A percentile compares a stretch with the other conserved stretches of the same genome.
These are phyloP conservation scores for Xylariomycetidae sp. DNA, from an alignment of 2,329 filamentous ascomycete genomes.

Conservation along the genomic window DNA sequence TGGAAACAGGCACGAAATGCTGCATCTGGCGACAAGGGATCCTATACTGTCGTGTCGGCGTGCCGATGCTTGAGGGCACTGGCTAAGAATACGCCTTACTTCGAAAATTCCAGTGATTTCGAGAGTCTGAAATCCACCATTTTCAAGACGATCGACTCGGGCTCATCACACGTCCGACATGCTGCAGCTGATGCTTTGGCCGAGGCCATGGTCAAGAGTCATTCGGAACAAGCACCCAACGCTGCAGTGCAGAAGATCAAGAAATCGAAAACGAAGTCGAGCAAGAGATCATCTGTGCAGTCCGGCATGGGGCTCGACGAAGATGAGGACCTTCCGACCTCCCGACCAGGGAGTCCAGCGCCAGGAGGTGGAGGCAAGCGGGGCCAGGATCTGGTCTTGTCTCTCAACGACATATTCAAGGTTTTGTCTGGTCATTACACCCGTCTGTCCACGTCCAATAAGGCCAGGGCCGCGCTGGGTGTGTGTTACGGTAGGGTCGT, in stretches of 20 bases:
- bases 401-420: conserved; percentile 70
- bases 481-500: conserved; percentile 82
- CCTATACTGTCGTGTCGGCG: conserved; percentile 70
- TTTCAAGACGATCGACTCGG: conserved; percentile 81
- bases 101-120: conserved; percentile 84
- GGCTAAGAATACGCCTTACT: conserved; percentile 67
- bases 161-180: conserved; percentile 69
- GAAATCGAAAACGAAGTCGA: conserved; percentile 56
- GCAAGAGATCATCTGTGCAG: conserved; percentile 54
- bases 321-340: conserved; percentile 54
- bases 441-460: conserved; percentile 71
- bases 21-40: conserved; percentile 73
- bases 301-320: conserved; percentile 62
- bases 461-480: conserved; percentile 73
- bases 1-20: conserved; percentile 86
- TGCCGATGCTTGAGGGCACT: conserved; percentile 75
- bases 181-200: conserved; percentile 82
- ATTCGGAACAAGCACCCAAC: conserved; percentile 53
- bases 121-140: conserved; percentile 77
- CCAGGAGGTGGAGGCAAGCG: conserved; percentile 56
- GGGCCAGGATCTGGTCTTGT: conserved; percentile 65
- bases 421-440: conserved; percentile 77
- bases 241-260: conserved; percentile 51
- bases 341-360: conserved; percentile 67
- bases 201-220: conserved; percentile 73